Percentiles rank a stretch among this genome's conserved stretches.
Evolutionary conservation across 176 grass and related monocot species (phyloP).

Genomic region (Saccharum spontaneum): DNA sequence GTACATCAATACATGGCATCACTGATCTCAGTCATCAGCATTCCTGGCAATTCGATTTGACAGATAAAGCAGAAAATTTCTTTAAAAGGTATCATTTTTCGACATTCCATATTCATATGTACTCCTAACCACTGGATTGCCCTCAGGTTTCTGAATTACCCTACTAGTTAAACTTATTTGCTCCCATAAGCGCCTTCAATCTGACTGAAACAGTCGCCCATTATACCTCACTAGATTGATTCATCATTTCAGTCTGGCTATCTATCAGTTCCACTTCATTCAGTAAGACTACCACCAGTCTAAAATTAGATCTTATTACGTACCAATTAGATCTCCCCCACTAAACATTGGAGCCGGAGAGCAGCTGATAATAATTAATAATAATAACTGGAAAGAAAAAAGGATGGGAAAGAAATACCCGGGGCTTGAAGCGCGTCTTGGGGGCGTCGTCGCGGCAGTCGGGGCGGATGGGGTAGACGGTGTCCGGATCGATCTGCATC

Average conservation of each 20-base stretch:
- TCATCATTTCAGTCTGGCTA: not conserved
- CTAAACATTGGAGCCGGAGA: not conserved
- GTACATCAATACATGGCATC: not conserved
- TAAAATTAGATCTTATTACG: conserved; percentile 17
- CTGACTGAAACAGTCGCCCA: not conserved
- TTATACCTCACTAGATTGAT: not conserved
- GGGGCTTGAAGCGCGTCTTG: conserved; percentile 78
- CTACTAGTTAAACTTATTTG: not conserved
- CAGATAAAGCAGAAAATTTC: not conserved
- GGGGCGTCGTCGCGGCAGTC: conserved; percentile 72
- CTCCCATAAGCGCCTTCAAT: not conserved
- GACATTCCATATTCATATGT: not conserved
- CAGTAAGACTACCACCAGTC: not conserved
- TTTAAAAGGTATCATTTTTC: not conserved
- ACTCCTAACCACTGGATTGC: not conserved
- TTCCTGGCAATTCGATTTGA: not conserved
- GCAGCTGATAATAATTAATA: not conserved
- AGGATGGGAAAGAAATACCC: conserved; percentile 24
- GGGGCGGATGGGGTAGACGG: conserved; percentile 66
- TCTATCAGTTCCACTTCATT: conserved; percentile 9
- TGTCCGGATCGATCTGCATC: conserved; percentile 73
- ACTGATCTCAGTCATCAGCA: conserved; percentile 3
- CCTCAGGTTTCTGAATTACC: not conserved
- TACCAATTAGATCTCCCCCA: conserved; percentile 18
- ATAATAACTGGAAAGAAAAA: not conserved